Percentiles rank a stretch among this genome's conserved stretches.
Evolutionary conservation across 148 eudicot genomes (phyloP).

Genomic region (Camellia japonica): DNA sequence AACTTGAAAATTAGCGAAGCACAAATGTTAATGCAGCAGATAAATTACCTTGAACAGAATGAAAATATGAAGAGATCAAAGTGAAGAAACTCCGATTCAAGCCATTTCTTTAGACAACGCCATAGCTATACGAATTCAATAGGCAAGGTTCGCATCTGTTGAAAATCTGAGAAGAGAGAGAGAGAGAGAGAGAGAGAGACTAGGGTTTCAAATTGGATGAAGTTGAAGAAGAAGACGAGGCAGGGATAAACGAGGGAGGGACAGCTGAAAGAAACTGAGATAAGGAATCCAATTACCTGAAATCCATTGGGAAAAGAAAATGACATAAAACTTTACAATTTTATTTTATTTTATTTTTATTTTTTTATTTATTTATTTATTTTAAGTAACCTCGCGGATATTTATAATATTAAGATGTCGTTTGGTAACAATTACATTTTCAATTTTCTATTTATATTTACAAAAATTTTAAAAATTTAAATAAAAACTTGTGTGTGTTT

Average conservation of each 20-base stretch:
- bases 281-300: too few relatives aligned
- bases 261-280: too few relatives aligned
- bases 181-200: background rate
- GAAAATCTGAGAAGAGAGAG: background rate
- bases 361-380: too few relatives aligned
- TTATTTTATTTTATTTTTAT: too few relatives aligned
- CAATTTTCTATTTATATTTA: too few relatives aligned
- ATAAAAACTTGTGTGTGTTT: too few relatives aligned
- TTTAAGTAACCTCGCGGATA: too few relatives aligned
- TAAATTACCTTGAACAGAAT: background rate
- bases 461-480: too few relatives aligned
- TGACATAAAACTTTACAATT: too few relatives aligned
- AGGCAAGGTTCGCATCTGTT: background rate
- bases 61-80: background rate
- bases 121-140: background rate
- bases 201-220: background rate
- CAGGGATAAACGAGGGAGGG: background rate
- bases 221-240: background rate
- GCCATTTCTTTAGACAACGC: background rate
- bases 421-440: too few relatives aligned
- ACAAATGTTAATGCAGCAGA: conserved; percentile 4
- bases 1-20: background rate
- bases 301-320: too few relatives aligned
- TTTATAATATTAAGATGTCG: too few relatives aligned
- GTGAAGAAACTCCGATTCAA: background rate